These are phyloP conservation scores for Mycena pura DNA, from an alignment of 768 basidiomycete genomes.

Conservation along the genomic window DNA sequence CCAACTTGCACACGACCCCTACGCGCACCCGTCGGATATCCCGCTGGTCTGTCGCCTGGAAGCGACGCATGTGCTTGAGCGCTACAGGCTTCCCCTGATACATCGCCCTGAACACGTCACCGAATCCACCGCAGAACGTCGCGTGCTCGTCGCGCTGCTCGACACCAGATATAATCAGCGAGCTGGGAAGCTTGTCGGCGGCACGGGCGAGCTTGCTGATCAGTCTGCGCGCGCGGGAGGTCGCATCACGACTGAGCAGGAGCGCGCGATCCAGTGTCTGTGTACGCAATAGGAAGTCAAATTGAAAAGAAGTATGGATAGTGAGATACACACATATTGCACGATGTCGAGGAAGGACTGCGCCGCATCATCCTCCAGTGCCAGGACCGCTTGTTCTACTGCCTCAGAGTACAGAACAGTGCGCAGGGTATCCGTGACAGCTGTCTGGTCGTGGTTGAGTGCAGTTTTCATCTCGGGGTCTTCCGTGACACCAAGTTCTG, in stretches of 20 bases:
- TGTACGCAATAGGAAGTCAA: background rate
- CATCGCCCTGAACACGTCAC: slow-evolving; percentile 17
- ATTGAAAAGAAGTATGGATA: background rate
- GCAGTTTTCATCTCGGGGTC: slow-evolving; percentile 1
- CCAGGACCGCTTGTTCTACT: background rate
- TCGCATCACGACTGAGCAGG: background rate
- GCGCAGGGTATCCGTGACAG: background rate
- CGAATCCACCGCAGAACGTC: slow-evolving; percentile 15
- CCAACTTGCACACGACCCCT: background rate
- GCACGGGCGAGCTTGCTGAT: slow-evolving; percentile 8
- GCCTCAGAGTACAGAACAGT: slow-evolving; percentile 1
- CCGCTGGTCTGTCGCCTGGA: slow-evolving; percentile 9
- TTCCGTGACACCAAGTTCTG: background rate
- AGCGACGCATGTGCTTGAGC: slow-evolving; percentile 20
- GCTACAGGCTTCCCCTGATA: slow-evolving; percentile 18
- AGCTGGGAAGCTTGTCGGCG: slow-evolving; percentile 16
- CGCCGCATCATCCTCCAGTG: slow-evolving; percentile 9
- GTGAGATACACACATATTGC: slow-evolving; percentile 9
- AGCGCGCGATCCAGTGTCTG: background rate
- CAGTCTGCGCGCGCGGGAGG: background rate
- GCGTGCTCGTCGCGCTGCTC: slow-evolving; percentile 17
- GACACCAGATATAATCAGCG: slow-evolving; percentile 15
- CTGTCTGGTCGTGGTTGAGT: slow-evolving; percentile 4
- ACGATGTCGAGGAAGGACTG: slow-evolving; percentile 16
- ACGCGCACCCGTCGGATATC: slow-evolving; percentile 12